These are phyloP conservation scores for Ceriops tagal DNA, from an alignment of 345 rosid species.

Conservation along the genomic window DNA sequence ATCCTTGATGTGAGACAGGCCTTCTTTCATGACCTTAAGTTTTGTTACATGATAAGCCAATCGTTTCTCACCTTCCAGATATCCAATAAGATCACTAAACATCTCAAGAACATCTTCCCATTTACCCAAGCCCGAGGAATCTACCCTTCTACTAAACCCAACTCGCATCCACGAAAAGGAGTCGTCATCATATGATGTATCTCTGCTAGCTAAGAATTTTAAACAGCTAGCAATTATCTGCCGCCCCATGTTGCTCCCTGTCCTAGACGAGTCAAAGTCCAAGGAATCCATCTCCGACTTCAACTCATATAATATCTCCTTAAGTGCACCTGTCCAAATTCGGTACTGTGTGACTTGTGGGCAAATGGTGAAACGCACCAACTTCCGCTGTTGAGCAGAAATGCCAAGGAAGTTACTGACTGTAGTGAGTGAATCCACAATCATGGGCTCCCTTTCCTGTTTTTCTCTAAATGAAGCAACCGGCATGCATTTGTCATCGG, in stretches of 20 bases:
- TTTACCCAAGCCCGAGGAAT: background rate
- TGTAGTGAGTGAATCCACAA: conserved; percentile 54
- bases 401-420: conserved; percentile 51
- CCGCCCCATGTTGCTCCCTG: background rate
- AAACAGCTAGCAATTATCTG: background rate
- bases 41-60: conserved; percentile 41
- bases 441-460: conserved; percentile 51
- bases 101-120: conserved; percentile 4
- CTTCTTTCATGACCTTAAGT: conserved; percentile 83
- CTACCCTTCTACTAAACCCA: background rate
- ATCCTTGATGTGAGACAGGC: conserved; percentile 57
- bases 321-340: conserved; percentile 64
- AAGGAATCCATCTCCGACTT: conserved; percentile 51
- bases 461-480: conserved; percentile 37
- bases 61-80: background rate
- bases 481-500: conserved; percentile 14
- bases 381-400: conserved; percentile 69
- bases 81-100: background rate
- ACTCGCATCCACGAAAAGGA: background rate
- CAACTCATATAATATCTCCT: conserved; percentile 50
- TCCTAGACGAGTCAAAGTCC: conserved; percentile 15
- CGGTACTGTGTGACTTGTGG: conserved; percentile 68
- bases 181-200: background rate
- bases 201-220: background rate
- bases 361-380: conserved; percentile 51